Evolutionary conservation across 2,329 filamentous ascomycete species (phyloP), one percentile per base, ranked within the genome.

Genomic region (Ophiostoma populinum): DNA sequence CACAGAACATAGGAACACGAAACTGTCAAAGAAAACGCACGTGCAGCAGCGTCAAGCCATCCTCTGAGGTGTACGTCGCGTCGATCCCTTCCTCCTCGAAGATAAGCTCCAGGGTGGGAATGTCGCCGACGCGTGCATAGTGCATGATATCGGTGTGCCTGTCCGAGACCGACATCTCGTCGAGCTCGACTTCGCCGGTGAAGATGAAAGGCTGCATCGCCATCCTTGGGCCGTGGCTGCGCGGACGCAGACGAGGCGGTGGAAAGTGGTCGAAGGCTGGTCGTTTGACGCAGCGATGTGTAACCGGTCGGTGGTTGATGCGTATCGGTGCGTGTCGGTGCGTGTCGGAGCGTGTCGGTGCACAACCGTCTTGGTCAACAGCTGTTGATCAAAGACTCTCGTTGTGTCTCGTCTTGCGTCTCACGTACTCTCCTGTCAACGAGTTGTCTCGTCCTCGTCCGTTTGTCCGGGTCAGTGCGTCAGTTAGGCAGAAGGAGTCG

Each of bases 11-110:
- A 24, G 31, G 7, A 29, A 18, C 11, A 12, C 30, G 18, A 24
- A 7, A 16, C 12, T 16, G 15, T n/a, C n/a, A 15, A 16, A 32
- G 22, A 9, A 11, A 28, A 43, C 40, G 13, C 15, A 94, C 87
- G 65, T 95, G 90, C 55, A 98, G 59, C 42, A 90, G 85, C 26
- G 87, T 95, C 52, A 98, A 94, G 51, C 83, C 85, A 56, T 98
- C 85, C 36, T 80, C 80, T 51, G 98, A 90, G 37, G 67, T 70
- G 54, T 85, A 90, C 35, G 74, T 81, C 33, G 83, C 82, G 53
- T 83, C 80, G 53, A 70, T 82, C 47, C 80, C 82, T 45, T 79
- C 78, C 38, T 69, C 71, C 51, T 87, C 81, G 46, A 94, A 92
- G 34, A 98, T 65, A 60, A 76, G 85, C 60, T 93, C 80, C 63